These are phyloP conservation scores for Penicillium nucicola DNA, from an alignment of 495 filamentous ascomycete species.

Conservation along the genomic window DNA sequence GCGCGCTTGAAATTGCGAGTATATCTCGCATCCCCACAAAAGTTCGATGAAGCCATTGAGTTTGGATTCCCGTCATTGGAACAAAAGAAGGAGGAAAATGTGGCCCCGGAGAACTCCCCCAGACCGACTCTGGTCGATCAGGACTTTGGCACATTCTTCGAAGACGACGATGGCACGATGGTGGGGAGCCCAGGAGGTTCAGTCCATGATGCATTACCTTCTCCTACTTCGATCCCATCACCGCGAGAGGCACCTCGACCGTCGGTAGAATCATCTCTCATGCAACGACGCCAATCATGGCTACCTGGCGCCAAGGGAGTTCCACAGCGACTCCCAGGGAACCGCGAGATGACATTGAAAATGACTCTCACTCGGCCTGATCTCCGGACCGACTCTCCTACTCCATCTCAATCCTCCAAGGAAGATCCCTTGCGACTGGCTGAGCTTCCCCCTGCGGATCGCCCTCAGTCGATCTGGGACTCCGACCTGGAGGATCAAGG, in stretches of 20 bases:
- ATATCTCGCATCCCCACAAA: conserved; percentile 88
- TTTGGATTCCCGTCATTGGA: conserved; percentile 79
- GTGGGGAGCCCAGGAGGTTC: conserved; percentile 22
- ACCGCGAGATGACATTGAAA: conserved; percentile 86
- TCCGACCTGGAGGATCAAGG: conserved; percentile 37
- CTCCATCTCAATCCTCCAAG: conserved; percentile 51
- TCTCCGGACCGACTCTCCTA: conserved; percentile 63
- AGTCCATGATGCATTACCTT: conserved; percentile 8
- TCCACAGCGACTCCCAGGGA: conserved; percentile 20
- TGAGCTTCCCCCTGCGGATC: conserved; percentile 45
- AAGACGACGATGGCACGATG: conserved; percentile 40
- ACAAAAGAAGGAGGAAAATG: conserved; percentile 33
- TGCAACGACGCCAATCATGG: conserved; percentile 19
- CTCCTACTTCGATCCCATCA: background rate
- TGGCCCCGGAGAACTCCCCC: conserved; percentile 15
- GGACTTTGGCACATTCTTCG: conserved; percentile 42
- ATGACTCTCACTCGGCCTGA: conserved; percentile 94
- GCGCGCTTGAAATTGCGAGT: conserved; percentile 81
- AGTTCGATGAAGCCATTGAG: conserved; percentile 92
- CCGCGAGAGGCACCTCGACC: conserved; percentile 13
- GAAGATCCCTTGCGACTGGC: conserved; percentile 55
- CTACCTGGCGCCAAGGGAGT: conserved; percentile 14
- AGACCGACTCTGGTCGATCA: conserved; percentile 1
- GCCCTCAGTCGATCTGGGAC: conserved; percentile 45
- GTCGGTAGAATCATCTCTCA: conserved; percentile 14